A percentile compares a stretch with the other conserved stretches of the same genome.
Conservation (phyloP, 2,329 filamentous ascomycete genomes). For the Talaromyces amestolkiae region DNA sequence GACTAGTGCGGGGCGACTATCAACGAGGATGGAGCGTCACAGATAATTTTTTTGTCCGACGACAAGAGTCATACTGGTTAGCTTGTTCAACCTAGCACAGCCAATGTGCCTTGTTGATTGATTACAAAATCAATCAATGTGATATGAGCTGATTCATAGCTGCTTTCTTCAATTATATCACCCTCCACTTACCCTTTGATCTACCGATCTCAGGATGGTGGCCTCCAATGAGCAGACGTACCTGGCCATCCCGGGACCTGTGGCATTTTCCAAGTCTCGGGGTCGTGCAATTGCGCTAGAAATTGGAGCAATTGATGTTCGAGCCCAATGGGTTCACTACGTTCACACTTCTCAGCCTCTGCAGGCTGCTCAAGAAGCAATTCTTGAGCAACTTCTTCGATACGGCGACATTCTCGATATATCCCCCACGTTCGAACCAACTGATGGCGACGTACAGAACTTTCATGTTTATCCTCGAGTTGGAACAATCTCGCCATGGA, state of each 20-base stretch:
- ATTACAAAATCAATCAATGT: conserved; percentile 1
- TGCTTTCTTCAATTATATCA: neutral
- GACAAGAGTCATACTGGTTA: conserved; percentile 6
- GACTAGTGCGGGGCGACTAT: conserved; percentile 21
- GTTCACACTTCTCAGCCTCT: conserved; percentile 57
- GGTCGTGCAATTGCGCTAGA: conserved; percentile 43
- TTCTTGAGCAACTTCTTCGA: conserved; percentile 59
- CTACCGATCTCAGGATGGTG: conserved; percentile 32
- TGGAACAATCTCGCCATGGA: conserved; percentile 89
- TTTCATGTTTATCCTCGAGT: conserved; percentile 78
- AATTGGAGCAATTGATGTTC: conserved; percentile 44
- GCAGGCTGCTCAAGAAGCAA: conserved; percentile 47
- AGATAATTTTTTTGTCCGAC: conserved; percentile 16
- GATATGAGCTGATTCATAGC: neutral
- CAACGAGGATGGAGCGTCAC: conserved; percentile 6
- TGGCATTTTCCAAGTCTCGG: conserved; percentile 48
- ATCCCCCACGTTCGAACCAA: conserved; percentile 41
- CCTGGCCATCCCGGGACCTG: conserved; percentile 40
- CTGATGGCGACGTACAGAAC: conserved; percentile 54
- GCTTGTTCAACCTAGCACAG: conserved; percentile 6
- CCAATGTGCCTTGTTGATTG: neutral
- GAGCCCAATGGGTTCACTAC: conserved; percentile 60
- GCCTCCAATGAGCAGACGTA: conserved; percentile 31
- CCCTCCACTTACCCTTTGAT: neutral
- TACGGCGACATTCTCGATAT: conserved; percentile 58